Evolutionary conservation across 805 yeast genomes (phyloP).

Genomic region (Myxozyma lipomycoides): DNA sequence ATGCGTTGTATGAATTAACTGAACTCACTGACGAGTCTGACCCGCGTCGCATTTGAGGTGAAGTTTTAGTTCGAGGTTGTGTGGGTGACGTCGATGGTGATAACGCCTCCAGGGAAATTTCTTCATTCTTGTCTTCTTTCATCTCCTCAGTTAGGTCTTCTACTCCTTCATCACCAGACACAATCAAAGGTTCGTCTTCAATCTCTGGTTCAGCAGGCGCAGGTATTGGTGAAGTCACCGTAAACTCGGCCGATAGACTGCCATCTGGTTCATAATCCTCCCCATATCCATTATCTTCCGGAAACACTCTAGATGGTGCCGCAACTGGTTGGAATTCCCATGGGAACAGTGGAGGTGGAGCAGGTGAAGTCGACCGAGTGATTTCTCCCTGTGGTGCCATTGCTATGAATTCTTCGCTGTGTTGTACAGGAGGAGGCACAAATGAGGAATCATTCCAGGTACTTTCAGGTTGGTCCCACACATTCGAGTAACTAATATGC

Average conservation of each 20-base stretch:
- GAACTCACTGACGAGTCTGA: background rate
- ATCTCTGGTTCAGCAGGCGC: background rate
- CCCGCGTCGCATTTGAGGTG: background rate
- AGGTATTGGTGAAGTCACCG: background rate
- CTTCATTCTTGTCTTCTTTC: slow-evolving; percentile 26
- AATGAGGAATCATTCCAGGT: slow-evolving; percentile 7
- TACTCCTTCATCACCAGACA: background rate
- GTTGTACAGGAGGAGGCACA: slow-evolving; percentile 18
- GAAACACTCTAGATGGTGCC: slow-evolving; percentile 19
- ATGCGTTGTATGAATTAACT: slow-evolving; percentile 18
- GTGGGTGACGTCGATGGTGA: background rate
- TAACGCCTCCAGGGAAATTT: slow-evolving; percentile 14
- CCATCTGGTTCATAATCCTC: background rate
- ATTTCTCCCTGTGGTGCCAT: background rate
- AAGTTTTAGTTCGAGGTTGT: slow-evolving; percentile 4
- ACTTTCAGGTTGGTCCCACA: slow-evolving; percentile 19
- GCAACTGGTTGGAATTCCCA: slow-evolving; percentile 19
- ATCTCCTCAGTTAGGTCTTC: slow-evolving; percentile 13
- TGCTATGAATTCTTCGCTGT: slow-evolving; percentile 7
- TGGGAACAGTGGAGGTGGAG: slow-evolving; percentile 27
- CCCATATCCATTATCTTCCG: slow-evolving; percentile 12
- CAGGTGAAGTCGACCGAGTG: background rate
- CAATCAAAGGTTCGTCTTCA: slow-evolving; percentile 5
- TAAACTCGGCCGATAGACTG: background rate
- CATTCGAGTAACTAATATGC: slow-evolving; percentile 13